Percentiles rank a stretch among this genome's conserved stretches.
Conservation (phyloP, 2,329 filamentous ascomycete species). For the Sporothrix schenckii region DNA sequence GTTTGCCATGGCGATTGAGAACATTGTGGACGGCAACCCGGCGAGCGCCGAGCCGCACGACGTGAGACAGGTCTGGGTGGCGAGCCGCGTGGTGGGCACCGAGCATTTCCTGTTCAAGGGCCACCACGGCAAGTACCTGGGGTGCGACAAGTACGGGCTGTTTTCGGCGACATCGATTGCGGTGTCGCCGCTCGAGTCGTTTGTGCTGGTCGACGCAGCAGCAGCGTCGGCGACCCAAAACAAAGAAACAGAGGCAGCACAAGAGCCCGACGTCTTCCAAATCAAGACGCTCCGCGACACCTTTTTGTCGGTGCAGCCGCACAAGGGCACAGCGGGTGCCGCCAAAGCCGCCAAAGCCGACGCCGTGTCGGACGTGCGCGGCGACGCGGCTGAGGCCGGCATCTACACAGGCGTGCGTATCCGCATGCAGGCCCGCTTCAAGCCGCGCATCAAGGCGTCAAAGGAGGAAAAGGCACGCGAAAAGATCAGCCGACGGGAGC, state of each 20-base stretch:
- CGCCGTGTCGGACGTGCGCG: conserved; percentile 67
- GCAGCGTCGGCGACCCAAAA: conserved; percentile 50
- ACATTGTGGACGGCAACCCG: conserved; percentile 81
- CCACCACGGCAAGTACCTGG: conserved; percentile 84
- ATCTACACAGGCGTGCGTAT: conserved; percentile 76
- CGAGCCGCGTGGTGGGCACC: conserved; percentile 78
- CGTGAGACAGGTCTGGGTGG: conserved; percentile 93
- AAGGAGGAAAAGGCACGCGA: conserved; percentile 83
- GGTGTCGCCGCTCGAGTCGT: conserved; percentile 81
- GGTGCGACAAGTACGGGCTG: conserved; percentile 80
- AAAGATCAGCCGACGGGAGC: conserved; percentile 82
- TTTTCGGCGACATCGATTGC: conserved; percentile 78
- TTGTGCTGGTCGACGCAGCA: conserved; percentile 65
- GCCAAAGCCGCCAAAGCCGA: conserved; percentile 45
- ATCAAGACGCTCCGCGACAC: conserved; percentile 73
- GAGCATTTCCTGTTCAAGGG: conserved; percentile 85
- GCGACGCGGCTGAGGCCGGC: conserved; percentile 68
- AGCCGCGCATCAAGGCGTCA: conserved; percentile 74
- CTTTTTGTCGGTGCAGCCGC: conserved; percentile 66
- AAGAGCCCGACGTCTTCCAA: conserved; percentile 64
- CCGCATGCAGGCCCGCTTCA: conserved; percentile 94
- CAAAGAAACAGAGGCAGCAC: conserved; percentile 42
- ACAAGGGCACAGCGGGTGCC: conserved; percentile 39
- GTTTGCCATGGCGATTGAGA: conserved; percentile 80
- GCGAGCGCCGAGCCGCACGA: conserved; percentile 92